Conservation (phyloP, 2,329 filamentous ascomycete species). For the Lasiodiplodia hormozganensis region DNA sequence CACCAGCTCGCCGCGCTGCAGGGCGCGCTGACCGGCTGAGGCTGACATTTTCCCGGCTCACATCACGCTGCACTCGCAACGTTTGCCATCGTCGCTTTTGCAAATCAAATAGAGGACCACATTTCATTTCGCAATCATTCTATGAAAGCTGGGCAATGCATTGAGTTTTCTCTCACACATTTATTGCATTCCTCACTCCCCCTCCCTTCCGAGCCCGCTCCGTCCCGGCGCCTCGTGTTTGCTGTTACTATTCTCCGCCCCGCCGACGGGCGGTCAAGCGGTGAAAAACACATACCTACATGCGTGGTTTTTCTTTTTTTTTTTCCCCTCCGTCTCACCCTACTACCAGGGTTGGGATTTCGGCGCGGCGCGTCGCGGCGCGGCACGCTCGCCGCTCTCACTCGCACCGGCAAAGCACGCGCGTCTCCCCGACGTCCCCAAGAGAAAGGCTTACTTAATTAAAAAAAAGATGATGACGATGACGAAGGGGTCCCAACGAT, state of each 20-base stretch:
- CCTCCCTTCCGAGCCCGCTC: neutral
- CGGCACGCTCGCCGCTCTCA: neutral
- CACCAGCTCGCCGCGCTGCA: constrained; percentile 8
- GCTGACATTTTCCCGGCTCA: neutral
- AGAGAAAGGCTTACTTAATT: neutral
- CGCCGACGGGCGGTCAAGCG: no score
- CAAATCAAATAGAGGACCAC: neutral
- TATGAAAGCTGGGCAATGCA: neutral
- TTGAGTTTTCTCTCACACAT: neutral
- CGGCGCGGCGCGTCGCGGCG: neutral
- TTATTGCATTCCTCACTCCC: neutral
- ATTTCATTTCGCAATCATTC: neutral
- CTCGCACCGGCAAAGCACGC: neutral
- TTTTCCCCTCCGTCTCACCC: neutral
- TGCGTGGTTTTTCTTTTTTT: neutral
- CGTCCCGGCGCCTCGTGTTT: neutral
- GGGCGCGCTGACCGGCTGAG: constrained; percentile 1
- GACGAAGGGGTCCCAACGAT: neutral
- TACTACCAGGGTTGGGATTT: neutral
- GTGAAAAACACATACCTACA: neutral
- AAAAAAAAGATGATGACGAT: neutral
- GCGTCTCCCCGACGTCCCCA: neutral
- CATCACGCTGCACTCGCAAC: neutral
- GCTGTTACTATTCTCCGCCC: neutral
- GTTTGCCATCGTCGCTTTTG: no score